phyloP scores from a whole-genome alignment of 2,329 filamentous ascomycete species.

The Ophiostoma australiae region DNA sequence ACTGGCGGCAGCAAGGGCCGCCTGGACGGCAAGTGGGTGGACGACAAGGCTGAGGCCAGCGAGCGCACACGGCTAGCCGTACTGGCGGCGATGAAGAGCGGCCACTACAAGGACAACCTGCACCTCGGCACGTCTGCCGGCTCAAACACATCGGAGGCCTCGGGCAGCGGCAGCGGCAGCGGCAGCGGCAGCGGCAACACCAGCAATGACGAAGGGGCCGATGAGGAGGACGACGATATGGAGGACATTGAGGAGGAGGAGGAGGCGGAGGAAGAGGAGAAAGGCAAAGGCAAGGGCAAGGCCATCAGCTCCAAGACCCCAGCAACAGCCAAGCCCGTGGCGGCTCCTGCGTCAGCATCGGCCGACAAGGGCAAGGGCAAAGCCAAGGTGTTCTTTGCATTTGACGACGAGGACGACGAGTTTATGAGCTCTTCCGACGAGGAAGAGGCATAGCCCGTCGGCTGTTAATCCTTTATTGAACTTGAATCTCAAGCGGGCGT shows the following conservation, averaged over 20 bases:
- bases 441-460: constrained; percentile 31
- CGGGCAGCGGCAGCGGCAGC: constrained; percentile 33
- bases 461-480: not conserved
- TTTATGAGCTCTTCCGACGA: constrained; percentile 66
- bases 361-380: constrained; percentile 36
- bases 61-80: constrained; percentile 78
- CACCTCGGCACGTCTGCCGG: constrained; percentile 45
- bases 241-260: constrained; percentile 4
- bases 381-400: constrained; percentile 61
- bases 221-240: constrained; percentile 30
- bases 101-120: constrained; percentile 57
- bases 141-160: constrained; percentile 40
- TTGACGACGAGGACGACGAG: constrained; percentile 75
- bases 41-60: constrained; percentile 84
- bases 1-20: constrained; percentile 59
- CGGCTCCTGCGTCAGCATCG: not conserved
- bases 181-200: constrained; percentile 30
- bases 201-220: constrained; percentile 33
- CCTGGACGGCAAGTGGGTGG: constrained; percentile 88
- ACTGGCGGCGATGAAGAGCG: constrained; percentile 61
- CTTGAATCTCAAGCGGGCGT: not conserved
- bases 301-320: not conserved
- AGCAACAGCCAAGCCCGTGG: constrained; percentile 41
- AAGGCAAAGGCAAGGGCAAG: constrained; percentile 27
- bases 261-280: constrained; percentile 29